Conservation (phyloP, 2,329 filamentous ascomycete genomes). For the Fusarium sp. region DNA sequence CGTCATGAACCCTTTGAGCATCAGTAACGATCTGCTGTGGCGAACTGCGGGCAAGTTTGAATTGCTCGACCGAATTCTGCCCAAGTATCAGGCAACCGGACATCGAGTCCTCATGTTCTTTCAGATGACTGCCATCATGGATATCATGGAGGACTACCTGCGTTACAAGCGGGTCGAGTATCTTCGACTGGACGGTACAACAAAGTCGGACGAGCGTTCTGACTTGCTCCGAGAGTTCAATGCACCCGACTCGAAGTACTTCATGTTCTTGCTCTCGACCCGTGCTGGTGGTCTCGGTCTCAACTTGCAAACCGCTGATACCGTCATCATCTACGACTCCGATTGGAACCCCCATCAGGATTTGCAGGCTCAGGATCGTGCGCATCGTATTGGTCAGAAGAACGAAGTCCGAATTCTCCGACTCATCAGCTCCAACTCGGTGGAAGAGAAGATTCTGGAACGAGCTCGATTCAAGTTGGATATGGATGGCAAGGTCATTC, state of each 20-base stretch:
- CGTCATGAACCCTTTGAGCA: conserved; percentile 91
- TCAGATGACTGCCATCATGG: conserved; percentile 99
- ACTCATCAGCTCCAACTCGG: conserved; percentile 95
- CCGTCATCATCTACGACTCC: conserved; percentile 99
- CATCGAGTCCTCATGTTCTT: conserved; percentile 99
- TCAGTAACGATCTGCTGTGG: conserved; percentile 95
- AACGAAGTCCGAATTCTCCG: conserved; percentile 98
- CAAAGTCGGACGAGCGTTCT: conserved; percentile 96
- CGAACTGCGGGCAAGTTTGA: conserved; percentile 97
- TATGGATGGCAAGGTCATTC: conserved; percentile 99
- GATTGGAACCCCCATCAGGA: conserved; percentile 99
- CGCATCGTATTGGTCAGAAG: conserved; percentile 99
- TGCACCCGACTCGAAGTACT: conserved; percentile 88
- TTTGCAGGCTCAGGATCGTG: conserved; percentile 98
- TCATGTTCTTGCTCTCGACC: conserved; percentile 98
- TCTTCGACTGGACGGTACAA: conserved; percentile 93
- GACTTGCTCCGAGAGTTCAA: conserved; percentile 92
- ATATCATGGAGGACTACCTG: conserved; percentile 99
- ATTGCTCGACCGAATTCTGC: conserved; percentile 88
- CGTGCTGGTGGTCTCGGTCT: conserved; percentile 97
- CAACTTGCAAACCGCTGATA: conserved; percentile 97
- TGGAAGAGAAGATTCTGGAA: conserved; percentile 98
- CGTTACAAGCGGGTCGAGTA: conserved; percentile 86
- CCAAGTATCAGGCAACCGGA: conserved; percentile 90
- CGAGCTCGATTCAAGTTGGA: conserved; percentile 97